Evolutionary conservation across 768 basidiomycete species (phyloP).

Genomic region (Clavaria fumosa): DNA sequence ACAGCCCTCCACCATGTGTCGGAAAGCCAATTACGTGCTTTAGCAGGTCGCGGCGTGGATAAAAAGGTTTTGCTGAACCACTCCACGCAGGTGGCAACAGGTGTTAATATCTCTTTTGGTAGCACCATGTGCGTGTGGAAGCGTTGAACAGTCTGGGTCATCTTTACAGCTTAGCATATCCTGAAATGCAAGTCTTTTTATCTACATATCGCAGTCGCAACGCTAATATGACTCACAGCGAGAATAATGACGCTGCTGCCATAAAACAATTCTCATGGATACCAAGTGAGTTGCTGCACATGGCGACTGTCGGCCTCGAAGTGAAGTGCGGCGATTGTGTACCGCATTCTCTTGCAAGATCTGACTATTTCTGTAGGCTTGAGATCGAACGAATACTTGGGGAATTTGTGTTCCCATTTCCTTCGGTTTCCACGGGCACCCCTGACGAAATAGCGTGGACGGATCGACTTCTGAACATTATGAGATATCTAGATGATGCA

Average conservation of each 20-base stretch:
- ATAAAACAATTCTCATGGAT: constrained; percentile 86
- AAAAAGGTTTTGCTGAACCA: no score
- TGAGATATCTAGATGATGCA: constrained; percentile 51
- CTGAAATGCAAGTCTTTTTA: constrained; percentile 64
- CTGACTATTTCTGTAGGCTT: constrained; percentile 21
- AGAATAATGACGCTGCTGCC: constrained; percentile 60
- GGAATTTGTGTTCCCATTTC: constrained; percentile 75
- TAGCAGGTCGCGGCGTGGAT: constrained; percentile 66
- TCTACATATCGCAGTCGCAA: no score
- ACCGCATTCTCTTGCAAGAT: not conserved
- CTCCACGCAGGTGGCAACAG: no score
- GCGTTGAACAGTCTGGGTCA: constrained; percentile 65
- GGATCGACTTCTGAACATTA: constrained; percentile 59
- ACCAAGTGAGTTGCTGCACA: constrained; percentile 53
- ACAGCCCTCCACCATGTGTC: constrained; percentile 72
- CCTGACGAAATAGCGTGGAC: constrained; percentile 77
- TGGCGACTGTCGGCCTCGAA: constrained; percentile 35
- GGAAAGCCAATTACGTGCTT: constrained; percentile 37
- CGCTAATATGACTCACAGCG: constrained; percentile 45
- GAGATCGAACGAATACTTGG: constrained; percentile 51
- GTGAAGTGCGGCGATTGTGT: constrained; percentile 30
- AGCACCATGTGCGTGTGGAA: constrained; percentile 53
- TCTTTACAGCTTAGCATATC: constrained; percentile 68
- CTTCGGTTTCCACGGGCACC: constrained; percentile 31
- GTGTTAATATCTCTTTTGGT: not conserved